Evolutionary conservation across 768 basidiomycete genomes (phyloP), one percentile per base, ranked within the genome.

Genomic region (Podaxis sp.): DNA sequence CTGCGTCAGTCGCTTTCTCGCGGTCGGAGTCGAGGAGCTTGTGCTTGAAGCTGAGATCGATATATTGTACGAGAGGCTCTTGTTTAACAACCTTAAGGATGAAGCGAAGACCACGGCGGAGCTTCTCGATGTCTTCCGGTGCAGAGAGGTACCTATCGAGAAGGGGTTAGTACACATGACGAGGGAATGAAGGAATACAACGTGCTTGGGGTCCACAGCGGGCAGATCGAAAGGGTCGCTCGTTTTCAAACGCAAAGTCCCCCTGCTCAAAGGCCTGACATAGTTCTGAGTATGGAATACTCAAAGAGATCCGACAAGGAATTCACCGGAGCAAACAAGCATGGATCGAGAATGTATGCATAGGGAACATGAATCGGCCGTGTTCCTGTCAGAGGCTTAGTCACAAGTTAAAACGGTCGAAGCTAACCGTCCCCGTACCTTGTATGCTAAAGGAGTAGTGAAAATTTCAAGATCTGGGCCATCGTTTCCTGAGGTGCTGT

Each of bases 401-500:
- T 38, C 9, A n/a, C 28, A 48, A 22, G n/a, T 17, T 11, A 19
- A 4, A 15, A 19, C 24, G 19, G 11, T 24, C 42, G 28, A 54
- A 22, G 22, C 7, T 8, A 33, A 26, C 39, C 2, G 9, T 15
- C 22, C 1, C 52, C 53, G 22, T 30, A 76, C 77, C 68, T 76
- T 76, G 63, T 80, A 79, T 4, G 74, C 80, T 12, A 80, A 52
- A 2, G 77, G 76, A 26, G 77, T 79, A 2, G 68, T 65, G 60
- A 78, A 77, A 4, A 82, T 66, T 63, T 83, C 82, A 2, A 82
- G 63, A 59, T 83, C 82, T 19, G 82, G 80, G 38, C 74, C 73
- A 24, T 73, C 72, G 1, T 75, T 55, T 12, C 75, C 75, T 1
- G 80, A 80, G 7, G 80, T 80, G 39, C 70, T 75, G 57, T 80